Base-by-base conservation (phyloP, 2,329 filamentous ascomycete species). In the Emergomyces pasteurianus region DNA sequence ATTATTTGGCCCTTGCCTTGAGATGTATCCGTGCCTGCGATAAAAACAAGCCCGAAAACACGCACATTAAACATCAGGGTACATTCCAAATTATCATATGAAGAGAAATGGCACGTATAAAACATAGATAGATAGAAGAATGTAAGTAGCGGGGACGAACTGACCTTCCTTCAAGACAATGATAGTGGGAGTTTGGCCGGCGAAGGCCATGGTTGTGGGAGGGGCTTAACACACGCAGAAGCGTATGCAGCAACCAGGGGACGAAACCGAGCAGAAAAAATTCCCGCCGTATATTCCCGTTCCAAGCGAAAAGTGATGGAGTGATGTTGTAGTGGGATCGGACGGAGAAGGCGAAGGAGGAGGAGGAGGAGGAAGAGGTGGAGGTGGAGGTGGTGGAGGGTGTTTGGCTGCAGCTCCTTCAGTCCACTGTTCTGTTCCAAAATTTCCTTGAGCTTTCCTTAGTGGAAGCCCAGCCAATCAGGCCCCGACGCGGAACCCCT, bases 1-100 rank as follows among this genome's bases (percentile, higher is more conserved):
- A 99, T 79, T 71, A 99, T 88, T 79, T 99, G 94, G 60, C 92
- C 92, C 76, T 95, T 94, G 71, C 94, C 94, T 78, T 99, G 94
- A 59, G 94, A 97, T 70, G 91, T 86, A 77, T 99, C 94, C 79
- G 94, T 99, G 71, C 94, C 94, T 96, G 70, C n/a, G 59, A 18
- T 52, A 28, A 31, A 57, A 64, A 60, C 59, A 66, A 63, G 1
- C 34, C 34, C 63, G 70, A 67, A 53, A 61, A 36, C 6, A 36
- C 38, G 12, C 31, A 49, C 18, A 47, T 49, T 43, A 12, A 21
- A 23, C 28, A 26, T 12, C 16, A 34, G 47, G 31, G 18, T 50
- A 49, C 18, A 34, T 52, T 21, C 21, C 28, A 34, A 16, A 40
- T n/a, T 9, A 54, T 10, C 12, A 9, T 14, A 43, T 12, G 58